Evolutionary conservation across 1,284 basidiomycete genomes (phyloP).

Genomic region (Malassezia sp.): DNA sequence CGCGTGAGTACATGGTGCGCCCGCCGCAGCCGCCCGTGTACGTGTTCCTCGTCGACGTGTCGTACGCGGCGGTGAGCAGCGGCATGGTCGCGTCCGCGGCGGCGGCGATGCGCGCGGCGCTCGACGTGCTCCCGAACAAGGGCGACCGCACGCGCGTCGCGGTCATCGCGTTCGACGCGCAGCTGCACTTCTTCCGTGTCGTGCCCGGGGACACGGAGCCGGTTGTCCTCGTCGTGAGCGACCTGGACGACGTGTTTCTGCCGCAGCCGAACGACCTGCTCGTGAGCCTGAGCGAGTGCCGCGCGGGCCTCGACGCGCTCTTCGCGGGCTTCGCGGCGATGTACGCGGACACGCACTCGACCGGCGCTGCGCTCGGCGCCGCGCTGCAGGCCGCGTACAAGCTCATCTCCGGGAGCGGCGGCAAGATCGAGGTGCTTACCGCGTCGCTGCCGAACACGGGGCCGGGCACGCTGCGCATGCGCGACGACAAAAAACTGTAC

Average conservation of each 20-base stretch:
- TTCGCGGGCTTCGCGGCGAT: slow-evolving; percentile 78
- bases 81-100: slow-evolving; percentile 98
- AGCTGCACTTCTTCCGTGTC: slow-evolving; percentile 93
- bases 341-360: slow-evolving; percentile 84
- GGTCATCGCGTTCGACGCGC: slow-evolving; percentile 82
- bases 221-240: slow-evolving; percentile 90
- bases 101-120: slow-evolving; percentile 81
- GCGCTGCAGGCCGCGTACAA: slow-evolving; percentile 92
- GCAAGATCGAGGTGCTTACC: slow-evolving; percentile 84
- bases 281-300: slow-evolving; percentile 78
- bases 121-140: slow-evolving; percentile 90
- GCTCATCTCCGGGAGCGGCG: slow-evolving; percentile 82
- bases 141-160: slow-evolving; percentile 84
- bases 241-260: slow-evolving; percentile 91
- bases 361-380: slow-evolving; percentile 89
- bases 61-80: slow-evolving; percentile 63
- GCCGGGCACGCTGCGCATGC: slow-evolving; percentile 80
- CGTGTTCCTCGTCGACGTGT: slow-evolving; percentile 93
- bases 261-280: slow-evolving; percentile 92
- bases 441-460: slow-evolving; percentile 78
- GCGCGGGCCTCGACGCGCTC: slow-evolving; percentile 68
- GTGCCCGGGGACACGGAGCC: slow-evolving; percentile 67
- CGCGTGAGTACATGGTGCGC: slow-evolving; percentile 96
- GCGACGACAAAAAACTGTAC: slow-evolving; percentile 90
- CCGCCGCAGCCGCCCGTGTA: slow-evolving; percentile 95